Conservation (phyloP, 106 monocot genomes). For the Vanilla planifolia region DNA sequence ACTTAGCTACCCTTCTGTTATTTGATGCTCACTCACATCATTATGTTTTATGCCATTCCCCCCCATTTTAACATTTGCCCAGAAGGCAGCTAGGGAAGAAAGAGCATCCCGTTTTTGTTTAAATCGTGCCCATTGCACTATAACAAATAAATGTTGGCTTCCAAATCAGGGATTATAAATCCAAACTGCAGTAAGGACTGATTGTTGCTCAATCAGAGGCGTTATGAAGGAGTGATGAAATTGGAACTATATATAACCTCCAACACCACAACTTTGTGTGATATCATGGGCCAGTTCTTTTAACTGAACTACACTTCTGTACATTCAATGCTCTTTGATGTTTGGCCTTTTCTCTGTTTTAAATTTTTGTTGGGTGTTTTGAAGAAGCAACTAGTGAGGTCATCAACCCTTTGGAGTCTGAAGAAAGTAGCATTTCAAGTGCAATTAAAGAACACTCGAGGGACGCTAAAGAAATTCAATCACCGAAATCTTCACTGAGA, state of each 20-base stretch:
- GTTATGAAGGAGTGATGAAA: no score
- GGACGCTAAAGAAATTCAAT: constrained; percentile 38
- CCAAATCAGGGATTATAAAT: no score
- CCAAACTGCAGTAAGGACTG: no score
- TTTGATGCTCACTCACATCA: no score
- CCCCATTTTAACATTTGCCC: no score
- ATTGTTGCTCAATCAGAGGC: neutral
- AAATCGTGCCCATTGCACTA: no score
- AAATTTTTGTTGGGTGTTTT: constrained; percentile 7
- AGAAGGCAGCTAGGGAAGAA: no score
- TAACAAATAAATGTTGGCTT: no score
- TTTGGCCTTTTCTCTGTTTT: neutral
- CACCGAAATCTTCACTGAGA: constrained; percentile 38
- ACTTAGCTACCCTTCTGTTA: no score
- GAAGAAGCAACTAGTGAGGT: constrained; percentile 60
- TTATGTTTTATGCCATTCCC: no score
- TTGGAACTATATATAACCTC: no score
- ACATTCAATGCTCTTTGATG: neutral
- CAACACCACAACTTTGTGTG: neutral
- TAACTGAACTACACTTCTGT: neutral
- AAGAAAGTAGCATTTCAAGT: constrained; percentile 27
- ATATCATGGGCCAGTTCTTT: neutral
- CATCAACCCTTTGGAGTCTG: constrained; percentile 27
- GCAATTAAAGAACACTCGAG: constrained; percentile 16
- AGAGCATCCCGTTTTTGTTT: no score